Conservation (phyloP, 2,329 filamentous ascomycete species). For the Polytolypa hystricis region DNA sequence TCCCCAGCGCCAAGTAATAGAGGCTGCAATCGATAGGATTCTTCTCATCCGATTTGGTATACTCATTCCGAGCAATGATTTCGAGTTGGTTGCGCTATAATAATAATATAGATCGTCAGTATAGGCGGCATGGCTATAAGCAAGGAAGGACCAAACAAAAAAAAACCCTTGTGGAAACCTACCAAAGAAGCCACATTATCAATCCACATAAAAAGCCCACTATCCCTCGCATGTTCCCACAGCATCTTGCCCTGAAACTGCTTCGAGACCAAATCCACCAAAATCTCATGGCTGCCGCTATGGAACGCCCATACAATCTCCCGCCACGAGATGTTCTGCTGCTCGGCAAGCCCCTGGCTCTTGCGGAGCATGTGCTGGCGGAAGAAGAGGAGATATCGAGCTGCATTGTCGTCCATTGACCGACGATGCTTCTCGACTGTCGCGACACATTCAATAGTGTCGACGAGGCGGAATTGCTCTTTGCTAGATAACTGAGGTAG, state of each 20-base stretch:
- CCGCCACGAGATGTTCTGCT: constrained; percentile 48
- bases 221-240: constrained; percentile 77
- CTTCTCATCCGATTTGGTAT: constrained; percentile 74
- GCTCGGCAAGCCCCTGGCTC: constrained; percentile 46
- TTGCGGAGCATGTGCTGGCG: constrained; percentile 65
- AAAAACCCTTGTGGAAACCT: constrained; percentile 23
- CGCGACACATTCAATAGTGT: constrained; percentile 74
- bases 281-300: constrained; percentile 64
- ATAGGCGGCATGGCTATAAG: not conserved
- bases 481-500: constrained; percentile 71
- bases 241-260: constrained; percentile 70
- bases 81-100: constrained; percentile 67
- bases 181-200: constrained; percentile 66
- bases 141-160: constrained; percentile 2
- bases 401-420: constrained; percentile 83
- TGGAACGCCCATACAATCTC: constrained; percentile 37
- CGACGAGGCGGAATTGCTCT: constrained; percentile 74
- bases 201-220: constrained; percentile 93
- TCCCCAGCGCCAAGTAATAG: constrained; percentile 80
- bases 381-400: constrained; percentile 79
- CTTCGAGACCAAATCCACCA: constrained; percentile 68
- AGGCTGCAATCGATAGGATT: constrained; percentile 85
- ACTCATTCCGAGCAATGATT: constrained; percentile 82
- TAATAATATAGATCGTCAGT: constrained; percentile 11
- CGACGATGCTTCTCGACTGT: constrained; percentile 76